Evolutionary conservation across 176 grass and related monocot genomes (phyloP).

Genomic region (Carex cristatella): DNA sequence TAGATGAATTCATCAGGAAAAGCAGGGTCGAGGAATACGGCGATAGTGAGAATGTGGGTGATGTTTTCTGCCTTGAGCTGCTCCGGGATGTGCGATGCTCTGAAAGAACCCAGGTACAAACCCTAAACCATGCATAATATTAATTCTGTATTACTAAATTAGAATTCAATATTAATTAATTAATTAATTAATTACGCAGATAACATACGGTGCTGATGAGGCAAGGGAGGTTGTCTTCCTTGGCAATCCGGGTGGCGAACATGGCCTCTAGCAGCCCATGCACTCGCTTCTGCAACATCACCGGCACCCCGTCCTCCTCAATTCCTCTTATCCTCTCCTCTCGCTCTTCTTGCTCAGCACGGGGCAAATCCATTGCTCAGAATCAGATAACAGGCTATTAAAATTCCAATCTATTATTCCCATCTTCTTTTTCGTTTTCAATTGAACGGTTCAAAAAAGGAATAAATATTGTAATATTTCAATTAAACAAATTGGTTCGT

Average conservation of each 20-base stretch:
- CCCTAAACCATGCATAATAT: conserved; percentile 30
- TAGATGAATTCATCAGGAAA: conserved; percentile 67
- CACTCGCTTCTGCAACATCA: background rate
- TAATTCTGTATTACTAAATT: background rate
- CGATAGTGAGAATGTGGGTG: conserved; percentile 64
- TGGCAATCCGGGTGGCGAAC: conserved; percentile 18
- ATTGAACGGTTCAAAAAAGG: too few species aligned
- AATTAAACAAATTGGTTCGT: too few species aligned
- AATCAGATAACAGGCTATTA: too few species aligned
- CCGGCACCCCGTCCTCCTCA: background rate
- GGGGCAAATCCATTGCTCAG: too few species aligned
- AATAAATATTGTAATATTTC: too few species aligned
- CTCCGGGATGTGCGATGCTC: conserved; percentile 65
- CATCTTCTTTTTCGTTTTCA: too few species aligned
- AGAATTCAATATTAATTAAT: background rate
- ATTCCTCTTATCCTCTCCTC: background rate
- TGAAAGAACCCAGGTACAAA: conserved; percentile 82
- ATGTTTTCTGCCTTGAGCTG: conserved; percentile 61
- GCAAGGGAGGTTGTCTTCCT: conserved; percentile 35
- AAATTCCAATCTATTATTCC: too few species aligned
- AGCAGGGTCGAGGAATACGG: conserved; percentile 60
- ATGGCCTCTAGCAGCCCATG: conserved; percentile 22
- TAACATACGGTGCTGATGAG: conserved; percentile 10
- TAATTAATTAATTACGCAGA: too few species aligned
- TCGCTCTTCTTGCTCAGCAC: too few species aligned